These are phyloP conservation scores for Limnanthes douglasii DNA, from an alignment of 345 rosid genomes.

Conservation along the genomic window DNA sequence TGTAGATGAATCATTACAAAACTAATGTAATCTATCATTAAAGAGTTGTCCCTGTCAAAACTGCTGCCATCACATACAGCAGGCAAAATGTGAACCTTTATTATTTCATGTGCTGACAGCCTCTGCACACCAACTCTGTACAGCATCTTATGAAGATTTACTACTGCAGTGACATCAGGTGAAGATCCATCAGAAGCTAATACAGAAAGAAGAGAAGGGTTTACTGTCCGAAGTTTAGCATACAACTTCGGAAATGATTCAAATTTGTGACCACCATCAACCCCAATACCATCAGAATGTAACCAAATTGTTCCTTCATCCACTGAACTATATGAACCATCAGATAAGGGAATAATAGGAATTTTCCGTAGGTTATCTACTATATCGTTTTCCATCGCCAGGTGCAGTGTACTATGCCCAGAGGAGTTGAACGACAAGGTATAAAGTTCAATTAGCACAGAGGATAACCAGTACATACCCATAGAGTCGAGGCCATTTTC, in stretches of 20 bases:
- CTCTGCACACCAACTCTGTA: conserved; percentile 54
- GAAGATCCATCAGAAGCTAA: conserved; percentile 19
- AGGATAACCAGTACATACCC: conserved; percentile 68
- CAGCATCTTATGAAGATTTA: conserved; percentile 47
- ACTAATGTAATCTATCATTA: conserved; percentile 68
- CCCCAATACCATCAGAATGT: conserved; percentile 38
- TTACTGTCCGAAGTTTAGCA: conserved; percentile 54
- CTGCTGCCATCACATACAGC: conserved; percentile 27
- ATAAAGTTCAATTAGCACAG: conserved; percentile 49
- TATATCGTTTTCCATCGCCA: conserved; percentile 20
- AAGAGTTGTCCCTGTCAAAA: conserved; percentile 13
- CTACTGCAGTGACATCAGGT: conserved; percentile 14
- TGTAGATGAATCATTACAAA: conserved; percentile 75
- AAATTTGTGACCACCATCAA: conserved; percentile 31
- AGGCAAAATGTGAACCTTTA: conserved; percentile 64
- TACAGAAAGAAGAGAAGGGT: conserved; percentile 39
- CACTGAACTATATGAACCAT: conserved; percentile 56
- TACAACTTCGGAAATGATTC: conserved; percentile 63
- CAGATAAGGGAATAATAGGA: conserved; percentile 74
- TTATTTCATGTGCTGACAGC: conserved; percentile 82
- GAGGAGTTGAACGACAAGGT: conserved; percentile 26
- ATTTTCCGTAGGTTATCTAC: conserved; percentile 31
- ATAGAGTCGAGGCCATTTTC: conserved; percentile 40
- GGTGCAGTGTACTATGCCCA: conserved; percentile 18
- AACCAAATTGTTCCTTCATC: conserved; percentile 73